Conservation (phyloP, 2,329 filamentous ascomycete genomes). For the Ceratocystis smalleyi region DNA sequence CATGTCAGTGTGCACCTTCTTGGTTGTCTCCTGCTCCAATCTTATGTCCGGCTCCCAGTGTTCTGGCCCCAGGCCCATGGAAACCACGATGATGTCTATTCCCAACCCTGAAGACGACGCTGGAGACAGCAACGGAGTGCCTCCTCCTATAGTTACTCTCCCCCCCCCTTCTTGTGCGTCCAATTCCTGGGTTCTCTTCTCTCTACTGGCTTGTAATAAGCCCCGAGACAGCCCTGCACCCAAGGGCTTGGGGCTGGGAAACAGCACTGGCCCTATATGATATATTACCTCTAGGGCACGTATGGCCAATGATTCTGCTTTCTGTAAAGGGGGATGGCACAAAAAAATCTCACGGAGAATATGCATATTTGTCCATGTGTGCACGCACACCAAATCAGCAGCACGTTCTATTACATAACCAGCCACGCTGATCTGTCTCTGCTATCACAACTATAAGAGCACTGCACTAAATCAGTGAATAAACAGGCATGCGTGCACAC, state of each 20-base stretch:
- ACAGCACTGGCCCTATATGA: neutral
- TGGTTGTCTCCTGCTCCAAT: neutral
- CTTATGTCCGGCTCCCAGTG: neutral
- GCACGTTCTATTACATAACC: no score
- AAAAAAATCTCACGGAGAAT: no score
- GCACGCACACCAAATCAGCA: no score
- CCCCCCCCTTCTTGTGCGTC: neutral
- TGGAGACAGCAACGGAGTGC: no score
- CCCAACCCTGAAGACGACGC: neutral
- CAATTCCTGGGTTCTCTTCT: neutral
- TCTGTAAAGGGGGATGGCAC: constrained; percentile 1
- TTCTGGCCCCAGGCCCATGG: neutral
- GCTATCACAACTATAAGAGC: neutral
- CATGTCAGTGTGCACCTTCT: neutral
- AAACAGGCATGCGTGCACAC: neutral
- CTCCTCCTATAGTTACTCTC: neutral
- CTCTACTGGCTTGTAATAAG: neutral
- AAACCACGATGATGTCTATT: neutral
- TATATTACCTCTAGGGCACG: neutral
- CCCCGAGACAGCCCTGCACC: neutral
- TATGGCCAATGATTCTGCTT: neutral
- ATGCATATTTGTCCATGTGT: no score
- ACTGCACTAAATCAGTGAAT: neutral
- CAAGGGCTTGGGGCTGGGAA: neutral
- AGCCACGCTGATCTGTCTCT: neutral